These are phyloP conservation scores for Nigrograna mackinnonii DNA, from an alignment of 2,329 filamentous ascomycete species.

Conservation along the genomic window DNA sequence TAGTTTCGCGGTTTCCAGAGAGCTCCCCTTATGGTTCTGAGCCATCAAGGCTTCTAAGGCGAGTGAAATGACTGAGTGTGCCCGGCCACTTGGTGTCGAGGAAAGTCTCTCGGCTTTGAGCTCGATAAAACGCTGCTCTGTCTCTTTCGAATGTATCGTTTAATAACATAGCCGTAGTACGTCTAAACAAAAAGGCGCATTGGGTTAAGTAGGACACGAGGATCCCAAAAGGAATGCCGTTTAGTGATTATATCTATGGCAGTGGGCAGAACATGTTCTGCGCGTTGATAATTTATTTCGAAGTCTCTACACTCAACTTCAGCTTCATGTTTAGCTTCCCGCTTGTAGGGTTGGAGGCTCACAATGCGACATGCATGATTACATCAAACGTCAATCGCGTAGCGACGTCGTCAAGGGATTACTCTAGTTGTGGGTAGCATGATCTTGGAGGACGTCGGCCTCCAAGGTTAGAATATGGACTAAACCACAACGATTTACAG, in stretches of 20 bases:
- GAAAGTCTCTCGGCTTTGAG: neutral
- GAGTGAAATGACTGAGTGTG: conserved; percentile 4
- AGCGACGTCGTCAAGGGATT: conserved; percentile 7
- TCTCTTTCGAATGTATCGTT: conserved; percentile 17
- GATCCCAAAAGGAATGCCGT: conserved; percentile 11
- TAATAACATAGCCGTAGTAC: conserved; percentile 27
- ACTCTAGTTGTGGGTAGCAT: too few relatives aligned
- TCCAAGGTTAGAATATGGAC: too few relatives aligned
- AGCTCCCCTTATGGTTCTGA: conserved; percentile 2
- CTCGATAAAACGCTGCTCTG: conserved; percentile 13
- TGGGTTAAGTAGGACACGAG: conserved; percentile 4
- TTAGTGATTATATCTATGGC: conserved; percentile 1
- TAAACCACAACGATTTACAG: too few relatives aligned
- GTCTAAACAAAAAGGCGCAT: conserved; percentile 13
- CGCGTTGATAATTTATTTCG: conserved; percentile 5
- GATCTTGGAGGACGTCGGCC: too few relatives aligned
- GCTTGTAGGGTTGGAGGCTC: too few relatives aligned
- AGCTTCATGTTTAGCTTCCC: too few relatives aligned
- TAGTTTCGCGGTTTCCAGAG: conserved; percentile 4
- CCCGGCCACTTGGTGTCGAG: neutral
- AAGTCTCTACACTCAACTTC: conserved; percentile 9
- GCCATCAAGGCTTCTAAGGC: conserved; percentile 7
- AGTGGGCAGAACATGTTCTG: conserved; percentile 3
- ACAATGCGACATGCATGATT: conserved; percentile 8
- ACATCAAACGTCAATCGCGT: conserved; percentile 8